Evolutionary conservation across 257 asterid species (phyloP), one percentile per base, ranked within the genome.

Genomic region (Anisodus acutangulus): DNA sequence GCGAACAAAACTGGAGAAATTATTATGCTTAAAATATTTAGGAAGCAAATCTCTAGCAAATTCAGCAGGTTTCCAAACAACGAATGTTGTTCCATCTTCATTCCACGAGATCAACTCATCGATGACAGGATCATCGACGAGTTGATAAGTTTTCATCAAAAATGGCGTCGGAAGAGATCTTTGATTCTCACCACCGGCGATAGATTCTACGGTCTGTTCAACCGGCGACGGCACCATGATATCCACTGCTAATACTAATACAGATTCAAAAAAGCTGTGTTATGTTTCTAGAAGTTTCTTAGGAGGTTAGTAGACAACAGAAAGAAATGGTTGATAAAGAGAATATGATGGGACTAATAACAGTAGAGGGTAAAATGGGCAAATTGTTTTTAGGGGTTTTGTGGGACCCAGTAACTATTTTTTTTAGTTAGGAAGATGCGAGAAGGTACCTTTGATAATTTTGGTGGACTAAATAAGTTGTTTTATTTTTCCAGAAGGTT

Each of bases 1-100:
- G 26, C 98, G 92, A 83, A 95, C 98, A 67, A 95, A 95, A 84
- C 98, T 95, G 62, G 98, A 95, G 89, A 95, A 94, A 90, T 95
- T 95, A 83, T 95, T 95, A 91, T 95, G 98, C 57, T 95, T 94
- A 85, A 95, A 95, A 84, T 92, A 95, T 83, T 92, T 92, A 0
- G 98, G 98, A 57, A 95, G 88, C 83, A 95, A 90, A 92, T 95
- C 98, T 53, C 94, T 82, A 17, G 98, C 97, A 54, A 94, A 95
- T 84, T 95, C 98, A 17, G 97, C 98, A 2, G 98, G 93, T 35
- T 92, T 91, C 98, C 98, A 95, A 16, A 94, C 98, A 41, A 95
- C 90, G 89, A 95, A 95, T 1, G 94, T 84, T 1, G 97, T 90
- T 45, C 98, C 98, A 35, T 94, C 96, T 53, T 91, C 98, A 64